Evolutionary conservation across 306 rosid species (phyloP), one percentile per base, ranked within the genome.

Genomic region (Luffa acutangula): DNA sequence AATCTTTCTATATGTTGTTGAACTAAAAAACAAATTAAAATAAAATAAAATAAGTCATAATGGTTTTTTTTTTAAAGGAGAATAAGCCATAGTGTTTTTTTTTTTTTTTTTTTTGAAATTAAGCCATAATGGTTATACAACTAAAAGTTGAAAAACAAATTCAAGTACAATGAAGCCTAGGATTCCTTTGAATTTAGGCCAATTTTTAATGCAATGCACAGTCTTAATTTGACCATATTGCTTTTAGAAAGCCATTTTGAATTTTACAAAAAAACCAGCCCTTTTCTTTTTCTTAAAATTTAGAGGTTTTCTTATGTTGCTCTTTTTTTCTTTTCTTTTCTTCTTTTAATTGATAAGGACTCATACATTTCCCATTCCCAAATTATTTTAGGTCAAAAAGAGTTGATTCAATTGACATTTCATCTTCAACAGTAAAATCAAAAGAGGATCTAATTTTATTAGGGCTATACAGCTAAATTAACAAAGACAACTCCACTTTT

Each of bases 401-500:
- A 41, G 7, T 1, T 25, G 37, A 60, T 59, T 59, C 39, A 9
- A 9, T 59, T 59, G 65, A 25, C 15, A 25, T 59, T 59, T 59
- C 37, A 59, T 59, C 65, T n/a, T 59, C 65, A 59, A 59, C 65
- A 59, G 65, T 59, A 58, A 57, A 49, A 54, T 20, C 4, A 57
- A 57, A 57, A 57, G 11, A 9, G 41, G 41, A 33, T 33, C 4
- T 62, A 31, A 62, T 54, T 54, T 7, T 14, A 13, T 51, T 51
- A 11, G 18, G 17, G 18, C 56, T 25, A 2, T 5, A 51, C 56
- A 51, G 56, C 56, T 18, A 56, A 56, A 56, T 63, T 13, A 65
- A 65, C 72, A 65, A 65, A 65, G 72, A 65, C 72, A 65, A 15
- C 48, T 36, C 72, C 25, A 65, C 72, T 65, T 60, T 65, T 65